Evolutionary conservation across 2,329 filamentous ascomycete genomes (phyloP).

Genomic region (Cladosporium sp.): DNA sequence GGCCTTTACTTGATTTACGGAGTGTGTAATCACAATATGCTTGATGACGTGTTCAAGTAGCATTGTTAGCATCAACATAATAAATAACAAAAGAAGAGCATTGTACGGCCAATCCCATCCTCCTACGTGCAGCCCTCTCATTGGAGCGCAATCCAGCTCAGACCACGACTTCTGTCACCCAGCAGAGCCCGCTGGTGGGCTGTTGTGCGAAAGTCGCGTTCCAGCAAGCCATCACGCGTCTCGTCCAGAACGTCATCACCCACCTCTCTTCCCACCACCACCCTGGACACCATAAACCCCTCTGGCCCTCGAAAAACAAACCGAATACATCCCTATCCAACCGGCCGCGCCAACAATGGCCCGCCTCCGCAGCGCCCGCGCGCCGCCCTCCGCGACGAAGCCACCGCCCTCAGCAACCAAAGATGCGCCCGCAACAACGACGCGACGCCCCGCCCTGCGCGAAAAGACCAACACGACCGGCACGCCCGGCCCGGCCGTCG

Average conservation of each 20-base stretch:
- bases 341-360: slow-evolving; percentile 1
- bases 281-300: not conserved
- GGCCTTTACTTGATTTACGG: no score
- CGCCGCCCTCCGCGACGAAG: not conserved
- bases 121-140: not conserved
- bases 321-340: no score
- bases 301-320: no score
- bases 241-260: slow-evolving; percentile 6
- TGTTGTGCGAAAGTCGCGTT: not conserved
- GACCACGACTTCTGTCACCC: not conserved
- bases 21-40: no score
- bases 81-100: no score
- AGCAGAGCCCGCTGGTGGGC: not conserved
- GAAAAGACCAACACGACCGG: slow-evolving; percentile 9
- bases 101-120: not conserved
- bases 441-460: slow-evolving; percentile 1
- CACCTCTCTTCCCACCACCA: not conserved
- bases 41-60: no score
- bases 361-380: slow-evolving; percentile 6
- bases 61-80: no score
- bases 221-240: not conserved
- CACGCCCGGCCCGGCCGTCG: slow-evolving; percentile 26
- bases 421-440: not conserved
- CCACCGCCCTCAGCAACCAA: not conserved
- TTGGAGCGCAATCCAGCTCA: not conserved